Evolutionary conservation across 2,329 filamentous ascomycete genomes (phyloP), one percentile per base, ranked within the genome.

Genomic region (Didymella pinodella): DNA sequence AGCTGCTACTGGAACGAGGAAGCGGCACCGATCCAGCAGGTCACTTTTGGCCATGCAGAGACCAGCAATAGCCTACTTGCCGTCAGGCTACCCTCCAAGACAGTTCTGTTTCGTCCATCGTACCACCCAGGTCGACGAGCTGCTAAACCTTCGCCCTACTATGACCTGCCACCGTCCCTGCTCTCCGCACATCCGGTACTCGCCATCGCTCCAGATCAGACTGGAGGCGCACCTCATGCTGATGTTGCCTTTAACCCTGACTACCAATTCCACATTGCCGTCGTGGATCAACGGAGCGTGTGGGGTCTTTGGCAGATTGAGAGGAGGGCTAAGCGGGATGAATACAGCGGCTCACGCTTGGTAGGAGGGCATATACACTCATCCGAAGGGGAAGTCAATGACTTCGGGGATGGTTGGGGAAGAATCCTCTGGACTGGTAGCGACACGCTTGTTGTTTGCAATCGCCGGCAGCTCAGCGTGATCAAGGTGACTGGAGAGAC

Each of bases 251-350:
- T 93, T 71, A 89, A 88, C 62, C 85, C 88, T 0, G 85, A 78
- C 72, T 85, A 81, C 57, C 77, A 80, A 16, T 83, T 86, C 1
- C 88, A 90, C 66, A 77, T 93, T 51, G 88, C 83, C 16, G 79
- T 92, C 26, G 80, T 93, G 18, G 88, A 93, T 66, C 81, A 86
- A 50, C 78, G 78, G 32, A 90, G 89, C 1, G 80, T 79, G 57
- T 93, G 90, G 90, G 87, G 80, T 43, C 74, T 92, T 4, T 92
- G 88, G 87, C 82, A 90, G 60, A 77, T 90, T 25, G 64, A 71
- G 26, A 65, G 67, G 41, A 56, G 56, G 10, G 61, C 64, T 20
- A 71, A 63, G 54, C 57, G 55, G 38, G 53, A 61, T 67, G 12
- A 79, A 77, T 53, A 79, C 69, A 61, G 59, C 12, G 69, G 73